Evolutionary conservation across 2,329 filamentous ascomycete species (phyloP).

Genomic region (Madurella mycetomatis): DNA sequence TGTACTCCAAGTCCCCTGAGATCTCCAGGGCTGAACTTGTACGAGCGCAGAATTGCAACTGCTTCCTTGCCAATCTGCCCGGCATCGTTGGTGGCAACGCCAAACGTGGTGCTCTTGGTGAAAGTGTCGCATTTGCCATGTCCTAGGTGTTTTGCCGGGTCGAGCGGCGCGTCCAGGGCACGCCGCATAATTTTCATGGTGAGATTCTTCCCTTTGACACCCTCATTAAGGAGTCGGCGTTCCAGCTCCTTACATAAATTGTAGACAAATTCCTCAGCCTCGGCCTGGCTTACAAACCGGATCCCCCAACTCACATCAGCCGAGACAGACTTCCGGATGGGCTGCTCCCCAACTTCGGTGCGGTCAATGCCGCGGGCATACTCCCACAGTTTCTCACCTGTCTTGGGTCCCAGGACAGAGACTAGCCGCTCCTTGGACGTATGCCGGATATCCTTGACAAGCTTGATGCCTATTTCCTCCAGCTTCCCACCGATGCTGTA

Average conservation of each 20-base stretch:
- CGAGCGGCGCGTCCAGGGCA: conserved; percentile 78
- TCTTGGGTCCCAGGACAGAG: conserved; percentile 79
- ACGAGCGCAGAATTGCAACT: conserved; percentile 75
- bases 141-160: conserved; percentile 88
- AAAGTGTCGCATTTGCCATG: conserved; percentile 94
- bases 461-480: conserved; percentile 76
- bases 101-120: conserved; percentile 80
- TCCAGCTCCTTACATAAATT: conserved; percentile 83
- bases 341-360: conserved; percentile 79
- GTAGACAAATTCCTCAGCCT: conserved; percentile 86
- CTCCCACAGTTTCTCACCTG: conserved; percentile 83
- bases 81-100: conserved; percentile 74
- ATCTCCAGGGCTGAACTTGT: conserved; percentile 83
- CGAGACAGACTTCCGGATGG: conserved; percentile 86
- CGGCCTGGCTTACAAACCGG: conserved; percentile 83
- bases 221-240: conserved; percentile 72
- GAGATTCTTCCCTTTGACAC: conserved; percentile 80
- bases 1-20: conserved; percentile 89
- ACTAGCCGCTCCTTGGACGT: conserved; percentile 71
- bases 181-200: conserved; percentile 95
- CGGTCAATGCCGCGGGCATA: conserved; percentile 86
- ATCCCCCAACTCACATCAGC: conserved; percentile 99
- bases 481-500: conserved; percentile 83
- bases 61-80: conserved; percentile 74
- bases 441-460: conserved; percentile 77